phyloP scores from a whole-genome alignment of 352 stramenopile genomes.

The Phytophthora lateralis region DNA sequence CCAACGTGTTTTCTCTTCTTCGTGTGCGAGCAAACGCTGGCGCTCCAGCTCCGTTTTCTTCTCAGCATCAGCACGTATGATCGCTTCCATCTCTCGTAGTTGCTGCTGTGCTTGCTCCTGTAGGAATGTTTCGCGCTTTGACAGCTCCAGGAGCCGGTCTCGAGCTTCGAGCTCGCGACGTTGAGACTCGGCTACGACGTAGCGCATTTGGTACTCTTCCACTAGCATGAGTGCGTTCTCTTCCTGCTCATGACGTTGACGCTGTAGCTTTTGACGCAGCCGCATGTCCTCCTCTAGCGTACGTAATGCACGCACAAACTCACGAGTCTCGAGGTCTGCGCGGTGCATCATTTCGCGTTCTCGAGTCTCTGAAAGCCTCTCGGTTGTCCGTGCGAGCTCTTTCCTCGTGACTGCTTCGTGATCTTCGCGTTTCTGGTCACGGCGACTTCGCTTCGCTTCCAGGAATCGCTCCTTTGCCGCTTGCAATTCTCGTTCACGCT shows the following conservation, averaged over 20 bases:
- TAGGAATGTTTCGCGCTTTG: slow-evolving; percentile 41
- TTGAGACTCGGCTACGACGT: slow-evolving; percentile 50
- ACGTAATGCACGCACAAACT: slow-evolving; percentile 47
- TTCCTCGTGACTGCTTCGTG: slow-evolving; percentile 23
- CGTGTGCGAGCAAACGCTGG: slow-evolving; percentile 24
- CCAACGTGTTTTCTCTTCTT: slow-evolving; percentile 33
- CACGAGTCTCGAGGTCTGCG: slow-evolving; percentile 52
- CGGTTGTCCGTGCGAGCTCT: slow-evolving; percentile 29
- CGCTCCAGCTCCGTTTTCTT: slow-evolving; percentile 41
- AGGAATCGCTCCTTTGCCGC: slow-evolving; percentile 39
- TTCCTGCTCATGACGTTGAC: slow-evolving; percentile 41
- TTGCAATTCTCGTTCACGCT: slow-evolving; percentile 36
- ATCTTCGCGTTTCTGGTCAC: slow-evolving; percentile 21
- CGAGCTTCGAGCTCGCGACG: slow-evolving; percentile 37
- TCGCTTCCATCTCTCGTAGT: slow-evolving; percentile 34
- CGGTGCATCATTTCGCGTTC: slow-evolving; percentile 47
- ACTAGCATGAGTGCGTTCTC: slow-evolving; percentile 59
- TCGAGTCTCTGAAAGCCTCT: slow-evolving; percentile 38
- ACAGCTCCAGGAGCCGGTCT: slow-evolving; percentile 41
- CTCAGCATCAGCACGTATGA: slow-evolving; percentile 15
- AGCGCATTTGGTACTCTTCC: slow-evolving; percentile 62
- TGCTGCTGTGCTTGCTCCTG: slow-evolving; percentile 35
- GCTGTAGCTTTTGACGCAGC: slow-evolving; percentile 37
- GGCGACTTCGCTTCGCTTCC: slow-evolving; percentile 23
- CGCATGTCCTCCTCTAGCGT: slow-evolving; percentile 41